phyloP scores from a whole-genome alignment of 75 land plant species.

The Isoetes taiwanensis region DNA sequence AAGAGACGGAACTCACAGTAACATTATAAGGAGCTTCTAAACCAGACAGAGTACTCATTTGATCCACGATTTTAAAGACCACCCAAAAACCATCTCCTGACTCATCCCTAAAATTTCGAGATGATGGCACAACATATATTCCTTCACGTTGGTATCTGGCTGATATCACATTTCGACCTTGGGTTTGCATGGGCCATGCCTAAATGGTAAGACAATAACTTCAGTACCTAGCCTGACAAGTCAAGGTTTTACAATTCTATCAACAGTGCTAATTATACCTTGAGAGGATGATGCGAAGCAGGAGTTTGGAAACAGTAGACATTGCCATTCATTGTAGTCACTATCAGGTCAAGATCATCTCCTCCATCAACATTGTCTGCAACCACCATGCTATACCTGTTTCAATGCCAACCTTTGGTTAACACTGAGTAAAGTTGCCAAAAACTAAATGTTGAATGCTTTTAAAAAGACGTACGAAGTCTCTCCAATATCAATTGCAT shows the following conservation, averaged over 20 bases:
- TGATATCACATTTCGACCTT: conserved; percentile 76
- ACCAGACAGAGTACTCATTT: conserved; percentile 48
- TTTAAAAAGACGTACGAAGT: conserved; percentile 63
- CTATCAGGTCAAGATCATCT: conserved; percentile 93
- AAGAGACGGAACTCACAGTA: conserved; percentile 36
- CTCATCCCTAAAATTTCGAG: conserved; percentile 82
- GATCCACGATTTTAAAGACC: conserved; percentile 71
- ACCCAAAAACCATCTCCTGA: conserved; percentile 86
- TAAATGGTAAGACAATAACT: conserved; percentile 16
- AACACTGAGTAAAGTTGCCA: not conserved
- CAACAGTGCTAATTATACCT: too few relatives aligned
- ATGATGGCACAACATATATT: conserved; percentile 49
- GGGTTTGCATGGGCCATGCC: conserved; percentile 76
- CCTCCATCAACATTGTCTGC: conserved; percentile 99
- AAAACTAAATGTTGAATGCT: not conserved
- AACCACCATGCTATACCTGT: conserved; percentile 94
- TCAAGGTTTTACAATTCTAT: too few relatives aligned
- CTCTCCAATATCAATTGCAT: conserved; percentile 96
- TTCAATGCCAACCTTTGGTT: too few relatives aligned
- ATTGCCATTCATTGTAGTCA: conserved; percentile 98
- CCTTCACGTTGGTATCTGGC: conserved; percentile 64
- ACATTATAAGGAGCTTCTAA: conserved; percentile 85
- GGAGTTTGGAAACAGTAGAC: conserved; percentile 99
- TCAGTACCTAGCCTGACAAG: not conserved
- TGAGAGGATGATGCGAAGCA: conserved; percentile 74